phyloP scores from a whole-genome alignment of 768 basidiomycete genomes.

The Agaricus subrufescens region DNA sequence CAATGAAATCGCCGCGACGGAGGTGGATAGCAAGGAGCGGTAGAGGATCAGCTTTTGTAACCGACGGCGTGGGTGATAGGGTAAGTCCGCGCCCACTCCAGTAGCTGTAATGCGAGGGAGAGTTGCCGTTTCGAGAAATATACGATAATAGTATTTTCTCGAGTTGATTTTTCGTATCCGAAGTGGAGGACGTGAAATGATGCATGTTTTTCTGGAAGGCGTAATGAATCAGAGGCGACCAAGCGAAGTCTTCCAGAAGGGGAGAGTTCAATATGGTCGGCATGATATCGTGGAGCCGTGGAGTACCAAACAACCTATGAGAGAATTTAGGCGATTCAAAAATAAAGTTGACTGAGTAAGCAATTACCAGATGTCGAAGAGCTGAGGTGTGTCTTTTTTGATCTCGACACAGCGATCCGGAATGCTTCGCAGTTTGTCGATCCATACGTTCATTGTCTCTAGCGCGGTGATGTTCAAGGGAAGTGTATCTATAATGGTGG shows the following conservation, averaged over 20 bases:
- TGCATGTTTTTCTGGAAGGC: constrained; percentile 42
- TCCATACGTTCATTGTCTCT: constrained; percentile 40
- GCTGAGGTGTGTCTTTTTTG: constrained; percentile 26
- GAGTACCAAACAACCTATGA: constrained; percentile 45
- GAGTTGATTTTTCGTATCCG: not conserved
- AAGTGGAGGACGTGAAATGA: constrained; percentile 24
- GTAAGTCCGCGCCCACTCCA: not conserved
- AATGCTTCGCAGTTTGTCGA: constrained; percentile 35
- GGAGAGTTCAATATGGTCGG: constrained; percentile 41
- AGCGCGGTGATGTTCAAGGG: constrained; percentile 21
- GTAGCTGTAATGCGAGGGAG: not conserved
- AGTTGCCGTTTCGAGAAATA: constrained; percentile 3
- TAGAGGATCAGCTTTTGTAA: constrained; percentile 11
- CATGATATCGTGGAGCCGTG: constrained; percentile 41
- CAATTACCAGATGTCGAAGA: constrained; percentile 50
- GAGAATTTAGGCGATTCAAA: not conserved
- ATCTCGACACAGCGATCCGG: constrained; percentile 49
- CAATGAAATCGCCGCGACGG: constrained; percentile 50
- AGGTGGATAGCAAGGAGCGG: constrained; percentile 56
- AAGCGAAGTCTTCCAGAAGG: constrained; percentile 46
- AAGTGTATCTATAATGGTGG: constrained; percentile 23
- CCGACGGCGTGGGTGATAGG: not conserved
- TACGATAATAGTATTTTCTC: constrained; percentile 14
- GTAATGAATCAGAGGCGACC: constrained; percentile 57
- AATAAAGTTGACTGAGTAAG: not conserved